Base-by-base conservation (phyloP, 129 eudicot species). In the Saussurea involucrata region DNA sequence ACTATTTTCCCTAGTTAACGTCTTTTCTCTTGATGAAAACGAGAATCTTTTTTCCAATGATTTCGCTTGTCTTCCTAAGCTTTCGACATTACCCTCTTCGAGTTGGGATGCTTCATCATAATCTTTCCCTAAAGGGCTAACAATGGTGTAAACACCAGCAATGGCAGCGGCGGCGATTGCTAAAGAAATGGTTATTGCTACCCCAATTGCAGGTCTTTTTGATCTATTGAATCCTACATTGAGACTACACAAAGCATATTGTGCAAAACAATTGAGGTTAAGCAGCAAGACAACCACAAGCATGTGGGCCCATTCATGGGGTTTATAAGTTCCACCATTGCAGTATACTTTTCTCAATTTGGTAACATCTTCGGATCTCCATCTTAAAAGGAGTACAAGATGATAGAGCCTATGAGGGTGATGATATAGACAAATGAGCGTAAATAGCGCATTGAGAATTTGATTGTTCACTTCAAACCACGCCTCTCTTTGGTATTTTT, bases 401-500 rank as follows among this genome's bases (percentile, higher is more conserved):
- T 95, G 96, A 81, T 91, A 78, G 24, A 91, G 31, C 33, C 97
- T 81, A 24, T 84, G 86, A 9, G 99, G 99, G 78, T 95, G 99
- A 61, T 91, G 94, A 69, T 95, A 95, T 10, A 95, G 67, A 76
- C 97, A 95, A 83, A 95, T 89, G 44, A 95, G 96, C 1, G 99
- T 95, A 69, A 95, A 95, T 1, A 95, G 66, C 0, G 99, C 99
- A 68, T 95, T 95, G 61, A 91, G 96, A 33, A 95, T 92, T 78
- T 95, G 99, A 65, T 95, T 95, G 44, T 91, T 95, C 25, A 95
- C 96, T 79, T 95, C 99, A 66, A 91, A 91, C 99, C 99, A 95
- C 13, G 89, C 87, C 70, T 95, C 86, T 66, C 99, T 68, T 44
- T 91, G 88, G 68, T 94, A 84, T 72, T 95, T 95, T 79, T 44